Evolutionary conservation across 371 early-diverging fungal species (phyloP).

Genomic region (Mucor piriformis): DNA sequence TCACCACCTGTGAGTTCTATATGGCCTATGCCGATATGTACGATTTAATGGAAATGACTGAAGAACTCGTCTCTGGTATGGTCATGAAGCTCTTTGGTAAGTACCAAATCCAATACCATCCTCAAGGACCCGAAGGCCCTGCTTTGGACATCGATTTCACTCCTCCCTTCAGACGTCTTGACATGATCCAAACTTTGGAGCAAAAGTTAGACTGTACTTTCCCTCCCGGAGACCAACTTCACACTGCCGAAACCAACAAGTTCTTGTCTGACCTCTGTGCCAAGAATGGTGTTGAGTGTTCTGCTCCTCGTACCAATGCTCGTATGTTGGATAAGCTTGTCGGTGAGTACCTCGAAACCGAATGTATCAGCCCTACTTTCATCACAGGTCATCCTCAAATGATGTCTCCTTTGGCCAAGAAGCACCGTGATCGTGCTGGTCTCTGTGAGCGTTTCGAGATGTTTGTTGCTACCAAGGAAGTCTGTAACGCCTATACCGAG

Average conservation of each 20-base stretch:
- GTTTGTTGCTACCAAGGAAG: constrained; percentile 99
- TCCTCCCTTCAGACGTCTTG: constrained; percentile 95
- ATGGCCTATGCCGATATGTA: constrained; percentile 99
- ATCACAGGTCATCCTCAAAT: constrained; percentile 98
- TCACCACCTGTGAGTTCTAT: constrained; percentile 98
- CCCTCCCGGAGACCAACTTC: constrained; percentile 88
- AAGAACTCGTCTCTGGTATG: constrained; percentile 90
- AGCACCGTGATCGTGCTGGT: constrained; percentile 89
- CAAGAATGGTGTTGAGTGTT: constrained; percentile 93
- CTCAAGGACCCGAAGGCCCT: constrained; percentile 86
- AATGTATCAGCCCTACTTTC: constrained; percentile 97
- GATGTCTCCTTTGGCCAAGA: constrained; percentile 99
- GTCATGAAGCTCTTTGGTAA: constrained; percentile 89
- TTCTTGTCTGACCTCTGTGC: constrained; percentile 91
- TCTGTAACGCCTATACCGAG: constrained; percentile 99
- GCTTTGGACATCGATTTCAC: constrained; percentile 91
- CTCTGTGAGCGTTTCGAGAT: constrained; percentile 99
- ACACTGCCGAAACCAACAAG: constrained; percentile 79
- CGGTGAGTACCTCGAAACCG: constrained; percentile 96
- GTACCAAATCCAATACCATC: constrained; percentile 92
- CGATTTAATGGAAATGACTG: constrained; percentile 97
- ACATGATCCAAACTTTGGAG: constrained; percentile 95
- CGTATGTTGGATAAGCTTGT: constrained; percentile 99
- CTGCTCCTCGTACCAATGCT: constrained; percentile 93
- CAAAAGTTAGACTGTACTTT: constrained; percentile 87